These are phyloP conservation scores for Coprinopsis marcescibilis DNA, from an alignment of 768 basidiomycete genomes.

Conservation along the genomic window DNA sequence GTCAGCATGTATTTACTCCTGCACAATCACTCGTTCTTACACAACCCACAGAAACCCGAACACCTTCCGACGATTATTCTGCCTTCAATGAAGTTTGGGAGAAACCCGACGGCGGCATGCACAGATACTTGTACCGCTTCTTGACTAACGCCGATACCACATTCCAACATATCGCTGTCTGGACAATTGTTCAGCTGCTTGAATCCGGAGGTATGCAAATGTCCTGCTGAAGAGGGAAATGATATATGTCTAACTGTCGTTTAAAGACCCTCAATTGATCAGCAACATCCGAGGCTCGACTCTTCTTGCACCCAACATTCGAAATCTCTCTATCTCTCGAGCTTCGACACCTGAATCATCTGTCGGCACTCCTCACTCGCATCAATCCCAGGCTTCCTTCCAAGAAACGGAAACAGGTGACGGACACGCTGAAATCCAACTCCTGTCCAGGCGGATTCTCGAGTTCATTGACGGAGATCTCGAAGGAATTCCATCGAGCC, in stretches of 20 bases:
- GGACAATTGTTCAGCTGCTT: slow-evolving; percentile 96
- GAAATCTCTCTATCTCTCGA: slow-evolving; percentile 69
- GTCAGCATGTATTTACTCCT: slow-evolving; percentile 31
- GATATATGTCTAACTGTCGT: neutral
- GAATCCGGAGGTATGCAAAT: slow-evolving; percentile 77
- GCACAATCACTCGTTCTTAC: slow-evolving; percentile 1
- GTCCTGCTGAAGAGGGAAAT: neutral
- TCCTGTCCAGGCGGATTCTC: slow-evolving; percentile 77
- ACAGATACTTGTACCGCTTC: slow-evolving; percentile 91
- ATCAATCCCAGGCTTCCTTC: slow-evolving; percentile 68
- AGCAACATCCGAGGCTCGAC: slow-evolving; percentile 85
- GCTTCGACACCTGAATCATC: slow-evolving; percentile 68
- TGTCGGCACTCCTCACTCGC: slow-evolving; percentile 66
- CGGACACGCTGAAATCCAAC: slow-evolving; percentile 87
- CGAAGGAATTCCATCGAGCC: slow-evolving; percentile 57
- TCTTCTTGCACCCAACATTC: slow-evolving; percentile 80
- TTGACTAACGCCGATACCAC: slow-evolving; percentile 90
- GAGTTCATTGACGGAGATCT: slow-evolving; percentile 79
- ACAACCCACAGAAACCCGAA: slow-evolving; percentile 54
- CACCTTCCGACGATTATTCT: slow-evolving; percentile 82
- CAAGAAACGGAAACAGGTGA: slow-evolving; percentile 82
- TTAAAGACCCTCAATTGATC: slow-evolving; percentile 76
- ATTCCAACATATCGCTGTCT: slow-evolving; percentile 99
- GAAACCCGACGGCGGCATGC: slow-evolving; percentile 95
- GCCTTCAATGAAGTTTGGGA: slow-evolving; percentile 99